phyloP scores from a whole-genome alignment of 495 filamentous ascomycete species.

The Talaromyces nanjingensis region DNA sequence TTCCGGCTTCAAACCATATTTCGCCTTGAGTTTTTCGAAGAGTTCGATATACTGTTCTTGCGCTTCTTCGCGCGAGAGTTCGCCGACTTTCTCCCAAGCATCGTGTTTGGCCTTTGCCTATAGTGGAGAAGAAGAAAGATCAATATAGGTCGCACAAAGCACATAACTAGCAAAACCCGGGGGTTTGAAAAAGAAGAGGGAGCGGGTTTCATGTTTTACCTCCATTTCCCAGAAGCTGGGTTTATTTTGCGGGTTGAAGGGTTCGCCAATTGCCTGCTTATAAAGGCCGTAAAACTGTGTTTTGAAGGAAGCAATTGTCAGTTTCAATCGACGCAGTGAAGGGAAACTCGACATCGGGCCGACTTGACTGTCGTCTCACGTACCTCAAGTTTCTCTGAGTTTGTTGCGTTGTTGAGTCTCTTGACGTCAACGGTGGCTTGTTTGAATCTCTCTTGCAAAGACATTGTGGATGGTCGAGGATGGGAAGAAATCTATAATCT shows the following conservation, averaged over 20 bases:
- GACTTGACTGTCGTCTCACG: too few species aligned
- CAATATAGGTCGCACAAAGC: too few species aligned
- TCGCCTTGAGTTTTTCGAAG: slow-evolving; percentile 61
- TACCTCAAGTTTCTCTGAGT: background rate
- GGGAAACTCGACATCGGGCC: too few species aligned
- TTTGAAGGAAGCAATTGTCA: too few species aligned
- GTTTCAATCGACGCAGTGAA: too few species aligned
- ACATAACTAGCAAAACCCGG: too few species aligned
- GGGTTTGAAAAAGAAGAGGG: too few species aligned
- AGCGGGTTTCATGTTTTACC: too few species aligned
- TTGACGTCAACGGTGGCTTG: slow-evolving; percentile 48
- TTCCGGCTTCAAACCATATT: slow-evolving; percentile 41
- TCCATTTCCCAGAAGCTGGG: too few species aligned
- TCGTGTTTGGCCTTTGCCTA: slow-evolving; percentile 75
- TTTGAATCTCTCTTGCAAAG: slow-evolving; percentile 20
- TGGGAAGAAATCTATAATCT: background rate
- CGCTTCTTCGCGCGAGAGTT: slow-evolving; percentile 51
- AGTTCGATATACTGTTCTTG: slow-evolving; percentile 69
- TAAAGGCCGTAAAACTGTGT: too few species aligned
- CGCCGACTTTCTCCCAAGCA: slow-evolving; percentile 62
- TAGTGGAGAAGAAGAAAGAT: background rate
- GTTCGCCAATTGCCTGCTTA: too few species aligned
- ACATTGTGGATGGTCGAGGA: background rate
- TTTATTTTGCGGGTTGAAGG: too few species aligned
- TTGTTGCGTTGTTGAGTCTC: slow-evolving; percentile 47